These are phyloP conservation scores for Lipomyces oligophaga DNA, from an alignment of 805 yeast genomes.

Conservation along the genomic window DNA sequence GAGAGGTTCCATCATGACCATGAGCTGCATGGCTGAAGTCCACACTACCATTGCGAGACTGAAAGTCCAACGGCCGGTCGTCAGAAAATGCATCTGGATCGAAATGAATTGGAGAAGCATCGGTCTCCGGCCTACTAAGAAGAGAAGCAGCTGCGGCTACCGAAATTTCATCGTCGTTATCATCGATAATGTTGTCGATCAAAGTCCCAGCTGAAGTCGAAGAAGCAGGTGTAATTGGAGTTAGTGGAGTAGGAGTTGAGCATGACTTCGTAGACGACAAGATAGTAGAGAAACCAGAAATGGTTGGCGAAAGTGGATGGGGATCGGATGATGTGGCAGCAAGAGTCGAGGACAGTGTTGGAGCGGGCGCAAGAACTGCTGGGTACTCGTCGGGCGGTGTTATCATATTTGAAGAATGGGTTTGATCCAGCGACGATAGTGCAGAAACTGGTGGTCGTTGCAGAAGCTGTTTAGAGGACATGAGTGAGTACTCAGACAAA, in stretches of 20 bases:
- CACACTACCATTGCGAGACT: background rate
- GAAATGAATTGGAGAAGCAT: constrained; percentile 4
- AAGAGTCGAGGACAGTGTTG: background rate
- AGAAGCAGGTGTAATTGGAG: background rate
- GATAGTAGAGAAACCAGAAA: too few species aligned
- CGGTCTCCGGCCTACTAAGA: constrained; percentile 12
- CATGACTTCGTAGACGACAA: too few species aligned
- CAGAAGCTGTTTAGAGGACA: background rate
- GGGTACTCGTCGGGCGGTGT: constrained; percentile 24
- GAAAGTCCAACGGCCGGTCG: constrained; percentile 6
- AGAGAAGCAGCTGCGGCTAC: constrained; percentile 22
- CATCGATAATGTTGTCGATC: constrained; percentile 22
- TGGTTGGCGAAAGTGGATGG: too few species aligned
- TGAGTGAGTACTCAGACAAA: constrained; percentile 4
- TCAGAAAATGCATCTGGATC: constrained; percentile 24
- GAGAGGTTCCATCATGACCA: background rate
- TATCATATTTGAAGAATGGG: constrained; percentile 7
- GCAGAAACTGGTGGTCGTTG: constrained; percentile 1
- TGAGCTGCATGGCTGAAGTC: background rate
- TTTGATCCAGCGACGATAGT: background rate
- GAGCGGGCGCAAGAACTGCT: background rate
- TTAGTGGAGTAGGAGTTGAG: background rate
- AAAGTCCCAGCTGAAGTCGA: constrained; percentile 6
- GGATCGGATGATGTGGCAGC: too few species aligned
- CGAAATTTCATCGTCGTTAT: constrained; percentile 18